Conservation (phyloP, 106 monocot species). For the Acorus calamus region DNA sequence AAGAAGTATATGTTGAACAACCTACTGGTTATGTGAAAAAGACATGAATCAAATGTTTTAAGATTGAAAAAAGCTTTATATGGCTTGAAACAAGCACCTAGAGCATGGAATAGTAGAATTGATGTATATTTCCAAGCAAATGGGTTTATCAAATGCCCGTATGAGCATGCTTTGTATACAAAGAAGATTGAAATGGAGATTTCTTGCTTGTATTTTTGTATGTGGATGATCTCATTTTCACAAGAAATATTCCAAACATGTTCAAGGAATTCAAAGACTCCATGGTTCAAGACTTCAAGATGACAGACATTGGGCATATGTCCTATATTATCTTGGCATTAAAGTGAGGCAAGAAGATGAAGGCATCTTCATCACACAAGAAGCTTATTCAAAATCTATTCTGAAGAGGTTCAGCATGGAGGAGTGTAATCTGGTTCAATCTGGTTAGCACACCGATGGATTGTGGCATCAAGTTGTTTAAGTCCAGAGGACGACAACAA, state of each 20-base stretch:
- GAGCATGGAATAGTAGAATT: too few relatives aligned
- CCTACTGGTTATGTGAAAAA: too few relatives aligned
- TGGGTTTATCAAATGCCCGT: too few relatives aligned
- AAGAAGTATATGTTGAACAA: too few relatives aligned
- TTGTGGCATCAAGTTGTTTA: not conserved
- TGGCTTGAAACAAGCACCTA: too few relatives aligned
- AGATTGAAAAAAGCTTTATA: too few relatives aligned
- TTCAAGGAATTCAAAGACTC: not conserved
- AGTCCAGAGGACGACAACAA: not conserved
- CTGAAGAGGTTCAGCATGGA: not conserved
- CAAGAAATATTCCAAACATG: not conserved
- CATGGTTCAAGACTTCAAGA: slow-evolving; percentile 1
- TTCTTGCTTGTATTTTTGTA: slow-evolving; percentile 8
- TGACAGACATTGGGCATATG: slow-evolving; percentile 4
- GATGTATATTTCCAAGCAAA: too few relatives aligned
- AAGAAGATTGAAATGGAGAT: too few relatives aligned
- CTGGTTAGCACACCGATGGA: not conserved
- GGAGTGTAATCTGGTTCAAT: slow-evolving; percentile 6
- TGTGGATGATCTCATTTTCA: slow-evolving; percentile 12
- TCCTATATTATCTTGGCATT: slow-evolving; percentile 2
- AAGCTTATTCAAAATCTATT: not conserved
- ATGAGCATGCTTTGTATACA: too few relatives aligned
- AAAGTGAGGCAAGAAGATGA: not conserved
- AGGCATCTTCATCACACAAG: not conserved
- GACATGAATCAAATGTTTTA: too few relatives aligned